Conservation (phyloP, 306 rosid genomes). For the Vigna angularis region DNA sequence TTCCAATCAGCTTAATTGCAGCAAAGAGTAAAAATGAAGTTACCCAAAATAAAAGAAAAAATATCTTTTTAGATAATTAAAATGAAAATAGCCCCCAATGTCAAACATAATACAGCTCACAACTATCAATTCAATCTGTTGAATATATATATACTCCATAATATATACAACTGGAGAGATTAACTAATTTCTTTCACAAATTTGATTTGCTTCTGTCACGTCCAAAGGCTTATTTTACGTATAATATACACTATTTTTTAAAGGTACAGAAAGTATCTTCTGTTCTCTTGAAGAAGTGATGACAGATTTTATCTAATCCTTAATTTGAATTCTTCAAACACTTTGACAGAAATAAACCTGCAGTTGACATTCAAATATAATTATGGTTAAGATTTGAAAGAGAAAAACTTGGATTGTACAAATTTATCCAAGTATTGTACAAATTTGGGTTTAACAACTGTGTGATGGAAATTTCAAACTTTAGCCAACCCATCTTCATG, state of each 20-base stretch:
- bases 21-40: constrained; percentile 26
- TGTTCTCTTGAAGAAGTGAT: constrained; percentile 7
- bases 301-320: neutral
- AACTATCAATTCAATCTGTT: constrained; percentile 21
- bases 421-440: constrained; percentile 6
- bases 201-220: constrained; percentile 3
- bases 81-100: constrained; percentile 1
- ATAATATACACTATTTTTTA: neutral
- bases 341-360: constrained; percentile 2
- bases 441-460: neutral
- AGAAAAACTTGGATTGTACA: neutral
- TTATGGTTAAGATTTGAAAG: constrained; percentile 10
- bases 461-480: constrained; percentile 5
- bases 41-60: constrained; percentile 2
- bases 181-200: constrained; percentile 11
- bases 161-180: neutral
- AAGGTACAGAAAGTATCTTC: neutral
- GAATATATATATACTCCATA: constrained; percentile 3
- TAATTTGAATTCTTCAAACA: constrained; percentile 23
- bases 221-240: constrained; percentile 9
- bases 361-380: constrained; percentile 21
- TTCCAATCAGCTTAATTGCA: constrained; percentile 23
- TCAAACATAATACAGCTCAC: constrained; percentile 13
- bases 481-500: constrained; percentile 8
- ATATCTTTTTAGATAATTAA: constrained; percentile 18